Conservation (phyloP, 192 early-diverging fungal genomes). For the Cladochytrium replicatum region DNA sequence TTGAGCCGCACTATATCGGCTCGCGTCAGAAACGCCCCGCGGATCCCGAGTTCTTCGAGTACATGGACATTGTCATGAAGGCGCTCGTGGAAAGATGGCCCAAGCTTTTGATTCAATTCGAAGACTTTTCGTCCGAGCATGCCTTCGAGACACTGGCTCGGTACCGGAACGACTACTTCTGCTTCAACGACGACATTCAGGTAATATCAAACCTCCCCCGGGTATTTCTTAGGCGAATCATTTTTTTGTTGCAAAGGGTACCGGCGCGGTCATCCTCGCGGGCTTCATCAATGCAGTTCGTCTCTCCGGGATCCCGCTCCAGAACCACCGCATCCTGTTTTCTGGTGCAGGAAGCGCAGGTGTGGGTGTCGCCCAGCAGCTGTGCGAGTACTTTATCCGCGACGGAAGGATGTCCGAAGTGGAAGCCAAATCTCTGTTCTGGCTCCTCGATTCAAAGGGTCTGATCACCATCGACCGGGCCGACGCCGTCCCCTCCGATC, state of each 20-base stretch:
- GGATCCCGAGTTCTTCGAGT: conserved; percentile 61
- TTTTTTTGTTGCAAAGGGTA: conserved; percentile 38
- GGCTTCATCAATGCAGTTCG: conserved; percentile 75
- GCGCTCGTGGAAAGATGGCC: conserved; percentile 64
- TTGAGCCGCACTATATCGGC: conserved; percentile 90
- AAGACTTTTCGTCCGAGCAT: conserved; percentile 91
- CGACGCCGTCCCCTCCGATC: conserved; percentile 71
- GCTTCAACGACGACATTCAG: conserved; percentile 95
- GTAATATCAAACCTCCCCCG: too few species aligned
- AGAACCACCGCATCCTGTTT: conserved; percentile 81
- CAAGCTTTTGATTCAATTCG: conserved; percentile 83
- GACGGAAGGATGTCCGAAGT: conserved; percentile 63
- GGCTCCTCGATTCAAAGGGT: conserved; percentile 88
- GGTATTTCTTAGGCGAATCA: too few species aligned
- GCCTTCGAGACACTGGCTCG: conserved; percentile 75
- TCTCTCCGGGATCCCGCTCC: conserved; percentile 51
- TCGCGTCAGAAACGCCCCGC: conserved; percentile 51
- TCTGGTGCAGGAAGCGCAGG: conserved; percentile 91
- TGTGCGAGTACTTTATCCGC: conserved; percentile 68
- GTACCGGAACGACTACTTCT: conserved; percentile 64
- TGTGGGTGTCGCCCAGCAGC: conserved; percentile 88
- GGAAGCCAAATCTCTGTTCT: conserved; percentile 61
- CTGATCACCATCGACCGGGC: conserved; percentile 81
- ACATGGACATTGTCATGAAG: conserved; percentile 72
- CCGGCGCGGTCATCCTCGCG: conserved; percentile 86